These are phyloP conservation scores for Colletotrichum sp. DNA, from an alignment of 2,329 filamentous ascomycete species.

Conservation along the genomic window DNA sequence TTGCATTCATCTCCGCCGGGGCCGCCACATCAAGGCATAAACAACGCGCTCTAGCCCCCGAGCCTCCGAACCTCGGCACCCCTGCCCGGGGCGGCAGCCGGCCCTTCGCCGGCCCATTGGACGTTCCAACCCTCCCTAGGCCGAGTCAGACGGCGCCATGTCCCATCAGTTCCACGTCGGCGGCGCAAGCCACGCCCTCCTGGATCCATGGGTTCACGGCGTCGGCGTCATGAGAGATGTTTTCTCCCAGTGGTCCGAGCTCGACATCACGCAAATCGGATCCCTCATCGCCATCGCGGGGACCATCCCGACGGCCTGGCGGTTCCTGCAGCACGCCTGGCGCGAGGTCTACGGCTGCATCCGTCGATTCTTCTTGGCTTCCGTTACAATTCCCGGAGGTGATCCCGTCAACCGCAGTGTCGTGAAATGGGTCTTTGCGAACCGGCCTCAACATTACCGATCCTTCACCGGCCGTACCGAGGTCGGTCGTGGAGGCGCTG, in stretches of 20 bases:
- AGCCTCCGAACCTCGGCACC: neutral
- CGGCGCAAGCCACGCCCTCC: constrained; percentile 18
- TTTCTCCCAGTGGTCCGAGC: constrained; percentile 44
- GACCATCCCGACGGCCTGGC: constrained; percentile 43
- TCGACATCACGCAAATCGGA: constrained; percentile 50
- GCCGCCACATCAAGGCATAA: neutral
- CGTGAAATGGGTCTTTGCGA: constrained; percentile 48
- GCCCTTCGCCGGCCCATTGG: neutral
- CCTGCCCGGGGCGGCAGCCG: neutral
- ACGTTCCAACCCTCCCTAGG: neutral
- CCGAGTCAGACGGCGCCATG: neutral
- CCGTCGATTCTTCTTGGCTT: constrained; percentile 47
- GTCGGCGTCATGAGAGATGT: constrained; percentile 40
- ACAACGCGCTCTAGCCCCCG: neutral
- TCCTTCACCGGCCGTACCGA: constrained; percentile 51
- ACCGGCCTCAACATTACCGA: constrained; percentile 42
- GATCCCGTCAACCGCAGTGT: constrained; percentile 51
- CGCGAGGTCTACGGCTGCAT: constrained; percentile 43
- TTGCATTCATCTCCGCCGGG: neutral
- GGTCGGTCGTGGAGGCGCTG: constrained; percentile 32
- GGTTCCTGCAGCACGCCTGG: constrained; percentile 39
- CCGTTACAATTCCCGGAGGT: constrained; percentile 45
- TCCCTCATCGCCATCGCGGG: constrained; percentile 50
- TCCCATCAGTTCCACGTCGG: constrained; percentile 17
- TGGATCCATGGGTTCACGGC: constrained; percentile 36